A percentile compares a stretch with the other conserved stretches of the same genome.
phyloP scores from a whole-genome alignment of 2,329 filamentous ascomycete genomes.

The Aspergillus floridensis region DNA sequence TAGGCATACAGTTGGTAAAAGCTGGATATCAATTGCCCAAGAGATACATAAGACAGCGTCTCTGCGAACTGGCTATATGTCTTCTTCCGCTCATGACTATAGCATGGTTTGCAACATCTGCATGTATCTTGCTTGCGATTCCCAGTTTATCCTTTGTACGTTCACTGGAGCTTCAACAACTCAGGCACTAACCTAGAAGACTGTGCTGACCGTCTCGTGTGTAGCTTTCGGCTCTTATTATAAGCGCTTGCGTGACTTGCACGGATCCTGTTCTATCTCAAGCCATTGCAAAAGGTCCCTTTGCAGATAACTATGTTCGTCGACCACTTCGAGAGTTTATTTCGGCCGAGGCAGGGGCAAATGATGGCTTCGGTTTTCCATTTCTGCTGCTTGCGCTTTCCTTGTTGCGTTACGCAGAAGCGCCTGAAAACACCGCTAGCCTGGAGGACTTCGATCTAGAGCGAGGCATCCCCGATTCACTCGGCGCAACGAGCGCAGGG shows the following conservation, averaged over 20 bases:
- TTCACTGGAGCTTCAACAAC: neutral
- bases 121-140: slow-evolving; percentile 55
- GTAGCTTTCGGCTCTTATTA: slow-evolving; percentile 53
- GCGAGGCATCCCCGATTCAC: slow-evolving; percentile 25
- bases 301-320: slow-evolving; percentile 61
- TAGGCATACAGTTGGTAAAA: slow-evolving; percentile 62
- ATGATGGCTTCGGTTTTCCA: slow-evolving; percentile 62
- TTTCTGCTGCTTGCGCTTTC: slow-evolving; percentile 60
- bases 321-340: slow-evolving; percentile 60
- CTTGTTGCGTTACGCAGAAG: slow-evolving; percentile 55
- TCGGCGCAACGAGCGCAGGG: slow-evolving; percentile 46
- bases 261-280: slow-evolving; percentile 64
- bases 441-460: slow-evolving; percentile 19
- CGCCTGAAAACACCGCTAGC: slow-evolving; percentile 19
- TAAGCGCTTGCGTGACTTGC: slow-evolving; percentile 60
- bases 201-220: neutral
- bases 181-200: neutral
- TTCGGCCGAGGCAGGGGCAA: slow-evolving; percentile 60
- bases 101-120: slow-evolving; percentile 60
- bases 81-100: slow-evolving; percentile 61
- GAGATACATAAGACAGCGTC: slow-evolving; percentile 51
- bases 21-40: slow-evolving; percentile 62
- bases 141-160: slow-evolving; percentile 52
- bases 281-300: slow-evolving; percentile 61
- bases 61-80: slow-evolving; percentile 55